phyloP scores from a whole-genome alignment of 371 early-diverging fungal genomes.

The Rhizopus delemar region DNA sequence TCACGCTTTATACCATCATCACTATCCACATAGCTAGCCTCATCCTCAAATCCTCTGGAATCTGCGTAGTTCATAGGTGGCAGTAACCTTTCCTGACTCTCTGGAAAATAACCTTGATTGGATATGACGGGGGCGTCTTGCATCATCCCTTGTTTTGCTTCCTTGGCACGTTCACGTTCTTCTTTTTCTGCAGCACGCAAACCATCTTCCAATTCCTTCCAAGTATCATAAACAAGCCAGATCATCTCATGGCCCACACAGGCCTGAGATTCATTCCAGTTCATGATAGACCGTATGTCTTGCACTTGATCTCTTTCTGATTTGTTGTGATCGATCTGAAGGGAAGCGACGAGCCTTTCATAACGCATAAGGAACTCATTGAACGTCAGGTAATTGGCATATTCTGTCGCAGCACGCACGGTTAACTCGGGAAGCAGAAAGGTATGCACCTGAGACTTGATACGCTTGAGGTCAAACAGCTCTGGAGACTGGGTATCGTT shows the following conservation, averaged over 20 bases:
- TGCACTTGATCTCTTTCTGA: constrained; percentile 44
- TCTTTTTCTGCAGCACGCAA: constrained; percentile 75
- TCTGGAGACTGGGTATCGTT: constrained; percentile 68
- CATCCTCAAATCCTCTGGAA: constrained; percentile 38
- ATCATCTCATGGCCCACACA: constrained; percentile 64
- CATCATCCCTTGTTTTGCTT: constrained; percentile 22
- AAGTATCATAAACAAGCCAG: constrained; percentile 71
- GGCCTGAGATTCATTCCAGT: constrained; percentile 45
- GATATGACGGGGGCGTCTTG: constrained; percentile 1
- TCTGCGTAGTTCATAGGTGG: constrained; percentile 31
- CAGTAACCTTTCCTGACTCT: constrained; percentile 33
- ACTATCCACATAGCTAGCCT: constrained; percentile 49
- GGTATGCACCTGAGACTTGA: constrained; percentile 68
- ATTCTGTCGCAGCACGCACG: constrained; percentile 52
- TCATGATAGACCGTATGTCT: constrained; percentile 46
- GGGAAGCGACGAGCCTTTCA: constrained; percentile 31
- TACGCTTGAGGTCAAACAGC: constrained; percentile 53
- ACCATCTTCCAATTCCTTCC: constrained; percentile 80
- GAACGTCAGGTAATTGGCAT: constrained; percentile 63
- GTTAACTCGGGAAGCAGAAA: constrained; percentile 67
- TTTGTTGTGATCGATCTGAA: constrained; percentile 44
- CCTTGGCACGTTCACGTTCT: constrained; percentile 56
- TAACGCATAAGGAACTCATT: constrained; percentile 70
- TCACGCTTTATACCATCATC: constrained; percentile 52
- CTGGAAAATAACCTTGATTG: constrained; percentile 32